phyloP scores from a whole-genome alignment of 1,139 yeast genomes.

The Diutina neorugosa region DNA sequence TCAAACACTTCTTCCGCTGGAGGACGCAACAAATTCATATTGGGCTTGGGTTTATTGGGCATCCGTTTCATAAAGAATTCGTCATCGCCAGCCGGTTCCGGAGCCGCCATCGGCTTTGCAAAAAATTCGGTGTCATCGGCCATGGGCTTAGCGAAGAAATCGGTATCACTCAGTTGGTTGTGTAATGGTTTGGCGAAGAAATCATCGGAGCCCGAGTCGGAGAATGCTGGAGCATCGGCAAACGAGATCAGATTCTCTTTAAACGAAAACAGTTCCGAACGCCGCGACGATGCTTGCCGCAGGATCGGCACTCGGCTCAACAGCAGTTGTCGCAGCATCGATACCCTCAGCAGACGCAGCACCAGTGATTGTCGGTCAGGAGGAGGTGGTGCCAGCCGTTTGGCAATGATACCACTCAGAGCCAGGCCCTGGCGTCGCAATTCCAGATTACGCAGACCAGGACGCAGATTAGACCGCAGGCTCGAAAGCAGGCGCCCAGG shows the following conservation, averaged over 20 bases:
- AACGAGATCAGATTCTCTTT: slow-evolving; percentile 60
- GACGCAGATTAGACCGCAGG: background rate
- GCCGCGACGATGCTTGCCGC: background rate
- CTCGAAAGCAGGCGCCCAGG: background rate
- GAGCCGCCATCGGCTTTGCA: slow-evolving; percentile 15
- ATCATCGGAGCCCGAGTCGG: slow-evolving; percentile 27
- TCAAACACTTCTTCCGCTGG: slow-evolving; percentile 90
- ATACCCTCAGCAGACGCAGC: background rate
- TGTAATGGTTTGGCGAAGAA: slow-evolving; percentile 32
- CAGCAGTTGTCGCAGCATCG: background rate
- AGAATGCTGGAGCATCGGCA: slow-evolving; percentile 55
- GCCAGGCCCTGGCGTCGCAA: background rate
- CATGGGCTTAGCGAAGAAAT: slow-evolving; percentile 20
- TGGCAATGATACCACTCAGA: slow-evolving; percentile 7
- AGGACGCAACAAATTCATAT: slow-evolving; percentile 40
- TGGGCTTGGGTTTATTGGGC: background rate
- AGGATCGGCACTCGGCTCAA: background rate
- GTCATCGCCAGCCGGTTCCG: slow-evolving; percentile 8
- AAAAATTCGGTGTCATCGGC: slow-evolving; percentile 19
- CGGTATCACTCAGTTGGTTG: slow-evolving; percentile 14
- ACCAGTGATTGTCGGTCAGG: slow-evolving; percentile 5
- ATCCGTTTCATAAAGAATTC: slow-evolving; percentile 18
- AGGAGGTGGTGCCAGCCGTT: slow-evolving; percentile 10
- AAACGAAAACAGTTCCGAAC: slow-evolving; percentile 15
- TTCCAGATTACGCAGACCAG: background rate